phyloP scores from a whole-genome alignment of 208 protist species.

The Trypanosoma melophagium region DNA sequence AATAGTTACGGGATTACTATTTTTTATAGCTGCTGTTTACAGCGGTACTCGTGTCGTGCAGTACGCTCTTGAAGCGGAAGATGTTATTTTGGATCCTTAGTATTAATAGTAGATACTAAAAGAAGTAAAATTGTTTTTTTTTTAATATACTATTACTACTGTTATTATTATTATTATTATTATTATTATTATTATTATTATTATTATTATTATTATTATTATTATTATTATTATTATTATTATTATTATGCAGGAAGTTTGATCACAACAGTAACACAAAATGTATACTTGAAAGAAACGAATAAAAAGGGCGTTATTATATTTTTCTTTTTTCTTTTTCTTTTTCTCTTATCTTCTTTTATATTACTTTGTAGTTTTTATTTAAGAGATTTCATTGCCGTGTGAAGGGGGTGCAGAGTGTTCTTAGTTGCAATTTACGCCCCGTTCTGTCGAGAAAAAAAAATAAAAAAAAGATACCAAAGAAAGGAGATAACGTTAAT shows the following conservation, averaged over 20 bases:
- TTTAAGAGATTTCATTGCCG: no score
- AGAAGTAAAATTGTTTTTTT: conserved; percentile 2
- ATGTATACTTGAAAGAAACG: no score
- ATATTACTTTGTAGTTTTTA: no score
- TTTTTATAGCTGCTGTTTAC: neutral
- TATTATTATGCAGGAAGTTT: no score
- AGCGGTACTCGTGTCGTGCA: neutral
- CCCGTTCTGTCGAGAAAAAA: no score
- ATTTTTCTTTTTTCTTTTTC: conserved; percentile 16
- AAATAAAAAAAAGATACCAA: no score
- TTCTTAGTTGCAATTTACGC: no score
- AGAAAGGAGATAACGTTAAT: no score
- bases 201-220: neutral
- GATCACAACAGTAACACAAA: no score
- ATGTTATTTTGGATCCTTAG: neutral
- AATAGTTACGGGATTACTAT: neutral
- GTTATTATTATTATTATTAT: conserved; percentile 18
- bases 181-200: conserved; percentile 2
- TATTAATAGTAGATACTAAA: neutral
- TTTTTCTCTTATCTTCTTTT: conserved; percentile 9
- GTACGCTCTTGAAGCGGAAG: neutral
- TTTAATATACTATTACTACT: conserved; percentile 5
- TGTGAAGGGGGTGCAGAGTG: no score
- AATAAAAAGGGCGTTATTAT: neutral
- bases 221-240: conserved; percentile 5